Evolutionary conservation across 2,329 filamentous ascomycete species (phyloP), one percentile per base, ranked within the genome.

Genomic region (Ceratocystis ficicola): DNA sequence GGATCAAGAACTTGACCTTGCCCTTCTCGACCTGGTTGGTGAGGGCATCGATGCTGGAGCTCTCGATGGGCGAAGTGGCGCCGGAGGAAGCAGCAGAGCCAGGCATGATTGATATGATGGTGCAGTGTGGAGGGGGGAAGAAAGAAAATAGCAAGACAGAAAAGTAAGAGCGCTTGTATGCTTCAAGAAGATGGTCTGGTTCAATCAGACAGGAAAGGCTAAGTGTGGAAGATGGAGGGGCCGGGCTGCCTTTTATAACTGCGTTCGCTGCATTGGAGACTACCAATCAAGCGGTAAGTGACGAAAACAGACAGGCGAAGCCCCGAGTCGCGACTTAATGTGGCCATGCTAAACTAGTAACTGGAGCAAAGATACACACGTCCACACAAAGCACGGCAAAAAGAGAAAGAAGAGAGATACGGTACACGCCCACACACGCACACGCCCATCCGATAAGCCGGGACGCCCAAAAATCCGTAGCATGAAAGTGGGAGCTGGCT

Each of bases 1-100:
- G 76, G 73, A 81, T 76, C 60, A 77, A 71, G 73, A 81, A 81
- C 72, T 75, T 75, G 74, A 81, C 74, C 67, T 74, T 76, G 67
- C 70, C 73, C 70, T 72, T 74, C 68, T 78, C 73, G 64, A 77
- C 74, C 32, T 76, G 68, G 68, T 52, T 41, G 64, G 70, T 28
- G 57, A 74, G 70, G 36, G 68, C 66, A 28, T 69, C 61, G 60
- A 59, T 41, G 59, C 62, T 46, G 48, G 57, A 63, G 46, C 61
- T 57, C 4, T 61, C 28, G 67, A 61, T 60, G 66, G 52, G 57
- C 64, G 48, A 65, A 63, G 28, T 25, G 48, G 48, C 48, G 20
- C 48, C 48, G 12, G 48, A 52, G 46, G 68, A 50, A 41, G 64
- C 46, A 48, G 67, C 62, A 60, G 67, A 66, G 66, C 67, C 57